A percentile compares a stretch with the other conserved stretches of the same genome.
phyloP scores from a whole-genome alignment of 1,284 basidiomycete species.

The Phylloporus sp. region DNA sequence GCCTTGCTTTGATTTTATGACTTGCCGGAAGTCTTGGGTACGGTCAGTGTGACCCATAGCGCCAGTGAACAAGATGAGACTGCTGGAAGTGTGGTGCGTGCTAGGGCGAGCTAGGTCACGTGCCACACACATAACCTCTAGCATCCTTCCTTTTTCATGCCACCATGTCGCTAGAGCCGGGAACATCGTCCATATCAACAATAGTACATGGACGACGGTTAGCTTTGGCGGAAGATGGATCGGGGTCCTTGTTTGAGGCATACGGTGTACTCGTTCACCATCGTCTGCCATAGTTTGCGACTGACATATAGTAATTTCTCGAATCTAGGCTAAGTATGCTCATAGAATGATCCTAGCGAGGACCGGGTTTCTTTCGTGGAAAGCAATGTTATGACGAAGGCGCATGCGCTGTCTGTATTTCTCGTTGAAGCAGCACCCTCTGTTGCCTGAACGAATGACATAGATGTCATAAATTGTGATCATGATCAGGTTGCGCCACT shows the following conservation, averaged over 20 bases:
- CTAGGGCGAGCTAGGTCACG: no score
- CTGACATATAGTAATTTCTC: conserved; percentile 50
- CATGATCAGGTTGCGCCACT: not conserved
- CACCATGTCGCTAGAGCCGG: no score
- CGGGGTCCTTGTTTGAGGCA: conserved; percentile 76
- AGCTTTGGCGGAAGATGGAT: conserved; percentile 39
- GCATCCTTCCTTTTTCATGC: no score
- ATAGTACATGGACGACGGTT: conserved; percentile 1
- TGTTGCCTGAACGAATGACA: conserved; percentile 38
- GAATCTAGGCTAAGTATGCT: not conserved
- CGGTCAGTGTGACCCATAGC: conserved; percentile 56
- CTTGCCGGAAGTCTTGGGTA: conserved; percentile 62
- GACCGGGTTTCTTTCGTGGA: conserved; percentile 17
- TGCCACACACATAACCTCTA: no score
- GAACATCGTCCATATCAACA: conserved; percentile 11
- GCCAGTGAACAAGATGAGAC: conserved; percentile 2
- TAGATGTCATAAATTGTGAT: not conserved
- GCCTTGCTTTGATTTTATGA: conserved; percentile 52
- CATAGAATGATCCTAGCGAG: conserved; percentile 30
- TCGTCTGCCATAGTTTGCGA: conserved; percentile 74
- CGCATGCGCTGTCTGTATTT: conserved; percentile 54
- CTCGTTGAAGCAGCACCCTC: conserved; percentile 58
- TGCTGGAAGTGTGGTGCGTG: not conserved
- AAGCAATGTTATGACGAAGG: conserved; percentile 35
- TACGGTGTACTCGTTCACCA: conserved; percentile 53